Conservation (phyloP, 2,329 filamentous ascomycete genomes). For the Verticillium isaacii region DNA sequence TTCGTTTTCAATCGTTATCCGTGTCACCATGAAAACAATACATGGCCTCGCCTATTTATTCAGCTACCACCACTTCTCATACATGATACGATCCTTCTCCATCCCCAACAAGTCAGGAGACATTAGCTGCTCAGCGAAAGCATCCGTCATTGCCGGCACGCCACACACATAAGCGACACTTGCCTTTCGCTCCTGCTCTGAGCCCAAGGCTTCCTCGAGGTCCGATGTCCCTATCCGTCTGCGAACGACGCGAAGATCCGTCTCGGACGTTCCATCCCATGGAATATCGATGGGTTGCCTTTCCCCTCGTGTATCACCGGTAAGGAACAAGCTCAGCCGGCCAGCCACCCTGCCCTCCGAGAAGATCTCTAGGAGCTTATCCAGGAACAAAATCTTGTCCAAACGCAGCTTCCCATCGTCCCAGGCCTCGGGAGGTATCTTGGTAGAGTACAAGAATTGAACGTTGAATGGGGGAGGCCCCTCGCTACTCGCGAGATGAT, state of each 20-base stretch:
- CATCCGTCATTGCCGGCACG: conserved; percentile 64
- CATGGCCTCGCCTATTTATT: not conserved
- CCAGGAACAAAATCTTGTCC: conserved; percentile 44
- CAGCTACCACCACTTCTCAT: conserved; percentile 33
- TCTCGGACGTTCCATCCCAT: not conserved
- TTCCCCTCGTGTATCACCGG: conserved; percentile 12
- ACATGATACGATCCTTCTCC: conserved; percentile 22
- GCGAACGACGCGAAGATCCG: not conserved
- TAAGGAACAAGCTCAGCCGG: conserved; percentile 42
- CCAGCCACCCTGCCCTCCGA: conserved; percentile 30
- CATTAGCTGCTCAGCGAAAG: conserved; percentile 47
- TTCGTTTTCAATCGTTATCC: not conserved
- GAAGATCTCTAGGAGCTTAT: conserved; percentile 39
- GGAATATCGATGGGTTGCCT: not conserved
- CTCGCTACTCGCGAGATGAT: conserved; percentile 40
- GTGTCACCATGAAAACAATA: not conserved
- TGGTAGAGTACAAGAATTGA: conserved; percentile 59
- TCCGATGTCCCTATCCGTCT: conserved; percentile 36
- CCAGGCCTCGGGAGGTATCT: conserved; percentile 20
- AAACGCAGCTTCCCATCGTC: conserved; percentile 12
- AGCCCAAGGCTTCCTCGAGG: conserved; percentile 32
- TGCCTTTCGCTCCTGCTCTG: conserved; percentile 18
- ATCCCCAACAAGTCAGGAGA: conserved; percentile 19
- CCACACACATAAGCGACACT: conserved; percentile 65
- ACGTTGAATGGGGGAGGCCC: conserved; percentile 32